Percentiles rank a stretch among this genome's conserved stretches.
Conservation (phyloP, 495 filamentous ascomycete species). For the Trichoderma virens region DNA sequence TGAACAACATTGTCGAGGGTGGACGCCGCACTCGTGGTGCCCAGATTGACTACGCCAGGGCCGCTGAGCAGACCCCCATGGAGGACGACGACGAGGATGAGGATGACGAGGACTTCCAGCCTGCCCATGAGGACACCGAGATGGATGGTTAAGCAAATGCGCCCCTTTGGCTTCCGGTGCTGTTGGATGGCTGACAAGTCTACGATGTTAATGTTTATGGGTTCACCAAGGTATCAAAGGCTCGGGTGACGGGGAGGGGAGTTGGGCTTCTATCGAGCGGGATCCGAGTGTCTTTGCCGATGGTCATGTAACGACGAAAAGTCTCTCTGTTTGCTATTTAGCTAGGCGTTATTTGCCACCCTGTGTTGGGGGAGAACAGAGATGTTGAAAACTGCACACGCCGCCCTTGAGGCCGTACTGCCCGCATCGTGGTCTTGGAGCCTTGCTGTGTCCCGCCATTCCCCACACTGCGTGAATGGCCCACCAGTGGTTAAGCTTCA, state of each 20-base stretch:
- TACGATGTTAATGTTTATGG: background rate
- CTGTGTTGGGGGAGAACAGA: background rate
- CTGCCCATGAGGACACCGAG: constrained; percentile 31
- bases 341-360: background rate
- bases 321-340: background rate
- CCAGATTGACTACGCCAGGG: constrained; percentile 78
- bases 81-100: constrained; percentile 76
- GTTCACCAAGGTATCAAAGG: background rate
- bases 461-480: background rate
- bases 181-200: background rate
- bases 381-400: background rate
- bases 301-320: background rate
- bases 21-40: constrained; percentile 79
- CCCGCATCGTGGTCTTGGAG: background rate
- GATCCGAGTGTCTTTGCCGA: background rate
- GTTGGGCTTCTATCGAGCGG: background rate
- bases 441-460: constrained; percentile 2
- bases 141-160: constrained; percentile 29
- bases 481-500: background rate
- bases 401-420: background rate
- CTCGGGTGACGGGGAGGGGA: too few relatives aligned
- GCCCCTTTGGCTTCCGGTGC: background rate
- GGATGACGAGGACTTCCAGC: constrained; percentile 54
- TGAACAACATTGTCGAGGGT: constrained; percentile 69
- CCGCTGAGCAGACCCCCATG: constrained; percentile 57